Base-by-base conservation (phyloP, 441 rosid species). In the Monsonia emarginata region DNA sequence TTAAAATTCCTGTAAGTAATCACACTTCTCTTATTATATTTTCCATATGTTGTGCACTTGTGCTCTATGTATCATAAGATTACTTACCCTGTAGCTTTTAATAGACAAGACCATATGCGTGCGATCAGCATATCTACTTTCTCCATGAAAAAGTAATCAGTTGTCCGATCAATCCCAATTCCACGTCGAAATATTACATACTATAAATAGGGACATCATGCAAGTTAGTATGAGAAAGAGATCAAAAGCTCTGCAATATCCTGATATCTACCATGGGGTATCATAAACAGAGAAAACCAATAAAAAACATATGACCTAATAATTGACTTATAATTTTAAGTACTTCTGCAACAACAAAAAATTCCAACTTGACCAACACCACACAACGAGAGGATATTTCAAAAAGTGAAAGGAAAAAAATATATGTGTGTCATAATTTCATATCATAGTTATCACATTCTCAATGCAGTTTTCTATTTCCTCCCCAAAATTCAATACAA, bases 121-220 rank as follows among this genome's bases (percentile, higher is more conserved):
- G 80, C n/a, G 63, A 88, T 74, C 63, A 90, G 78, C 61, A 80
- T 77, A 68, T 87, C 73, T 48, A 81, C 48, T 80, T 88, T 90
- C 68, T 74, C 79, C 72, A 71, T 40, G 69, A 88, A 50, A 73
- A 87, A 88, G 75, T 77, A 90, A 76, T 82, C 84, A 26, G 76
- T 81, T 80, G 79, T 82, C 19, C 78, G 80, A 81, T 90, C 97
- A 18, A 85, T 81, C 63, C 92, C 95, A 71, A 90, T 78, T 58
- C 95, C 95, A 14, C 95, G 89, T 68, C 97, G 74, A 79, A 90
- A 90, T 72, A 88, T 74, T 28, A 88, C 76, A 69, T 74, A 86
- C 91, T 82, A 62, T 32, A 26, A 62, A 73, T 38, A 48, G 9
- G 46, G 66, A 31, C 22, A 65, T 8, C 4, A 42, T 13, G 63